Conservation (phyloP, 441 rosid species). For the Corymbia calophylla region DNA sequence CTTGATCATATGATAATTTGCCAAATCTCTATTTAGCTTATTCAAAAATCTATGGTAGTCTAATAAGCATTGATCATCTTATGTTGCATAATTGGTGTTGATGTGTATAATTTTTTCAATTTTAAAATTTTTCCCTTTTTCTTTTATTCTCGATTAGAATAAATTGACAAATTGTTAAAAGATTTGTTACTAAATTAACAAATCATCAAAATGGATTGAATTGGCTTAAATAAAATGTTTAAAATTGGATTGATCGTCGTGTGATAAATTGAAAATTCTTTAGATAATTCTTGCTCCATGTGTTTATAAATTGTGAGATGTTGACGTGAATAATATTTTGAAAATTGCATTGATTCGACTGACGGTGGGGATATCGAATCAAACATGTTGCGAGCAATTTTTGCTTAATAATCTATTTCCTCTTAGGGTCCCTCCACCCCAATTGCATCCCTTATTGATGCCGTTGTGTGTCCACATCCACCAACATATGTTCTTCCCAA, state of each 20-base stretch:
- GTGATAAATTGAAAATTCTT: too few relatives aligned
- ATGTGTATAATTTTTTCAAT: too few relatives aligned
- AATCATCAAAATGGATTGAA: too few relatives aligned
- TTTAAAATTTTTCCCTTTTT: too few relatives aligned
- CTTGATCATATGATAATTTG: too few relatives aligned
- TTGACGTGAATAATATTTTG: not conserved
- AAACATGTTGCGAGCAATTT: not conserved
- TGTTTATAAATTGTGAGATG: rapidly evolving
- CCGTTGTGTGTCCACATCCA: not conserved
- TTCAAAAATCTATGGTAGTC: rapidly evolving
- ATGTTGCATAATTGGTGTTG: rapidly evolving
- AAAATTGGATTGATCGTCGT: rapidly evolving
- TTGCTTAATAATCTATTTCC: not conserved
- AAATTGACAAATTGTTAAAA: not conserved
- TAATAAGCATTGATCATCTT: rapidly evolving
- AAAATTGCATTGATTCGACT: rapidly evolving
- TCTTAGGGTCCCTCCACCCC: not conserved
- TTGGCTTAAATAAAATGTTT: rapidly evolving
- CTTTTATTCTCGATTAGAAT: rapidly evolving
- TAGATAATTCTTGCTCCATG: rapidly evolving
- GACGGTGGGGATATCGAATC: not conserved
- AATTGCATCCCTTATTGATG: not conserved
- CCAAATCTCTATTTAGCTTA: too few relatives aligned
- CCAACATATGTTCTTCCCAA: not conserved
- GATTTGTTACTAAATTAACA: too few relatives aligned